Conservation (phyloP, 805 yeast genomes). For the Barnettozyma sucrosica region DNA sequence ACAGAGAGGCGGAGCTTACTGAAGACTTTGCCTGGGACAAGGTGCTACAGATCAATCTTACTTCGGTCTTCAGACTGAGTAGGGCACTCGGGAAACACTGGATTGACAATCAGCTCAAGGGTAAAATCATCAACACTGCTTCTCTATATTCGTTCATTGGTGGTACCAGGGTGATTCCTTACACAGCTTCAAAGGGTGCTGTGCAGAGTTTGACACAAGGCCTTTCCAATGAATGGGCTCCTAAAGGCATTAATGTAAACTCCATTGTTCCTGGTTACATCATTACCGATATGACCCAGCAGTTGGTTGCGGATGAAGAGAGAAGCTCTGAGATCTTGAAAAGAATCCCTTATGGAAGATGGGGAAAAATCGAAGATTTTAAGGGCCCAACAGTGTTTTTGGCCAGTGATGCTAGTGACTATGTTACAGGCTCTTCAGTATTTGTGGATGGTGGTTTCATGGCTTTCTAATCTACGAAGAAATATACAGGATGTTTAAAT, state of each 20-base stretch:
- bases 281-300: conserved; percentile 39
- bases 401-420: background rate
- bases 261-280: conserved; percentile 47
- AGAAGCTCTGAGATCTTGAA: conserved; percentile 26
- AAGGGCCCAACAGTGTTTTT: conserved; percentile 70
- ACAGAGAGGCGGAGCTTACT: conserved; percentile 40
- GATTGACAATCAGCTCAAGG: conserved; percentile 50
- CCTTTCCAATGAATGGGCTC: conserved; percentile 53
- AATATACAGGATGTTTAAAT: background rate
- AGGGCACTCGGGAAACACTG: conserved; percentile 57
- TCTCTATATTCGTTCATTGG: conserved; percentile 44
- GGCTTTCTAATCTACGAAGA: conserved; percentile 3
- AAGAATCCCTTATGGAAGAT: conserved; percentile 33
- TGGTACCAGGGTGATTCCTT: conserved; percentile 43
- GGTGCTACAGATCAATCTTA: conserved; percentile 67
- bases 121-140: conserved; percentile 79
- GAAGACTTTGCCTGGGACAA: conserved; percentile 50
- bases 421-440: conserved; percentile 39
- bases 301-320: conserved; percentile 24
- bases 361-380: conserved; percentile 46
- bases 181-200: conserved; percentile 84
- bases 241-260: conserved; percentile 40
- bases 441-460: conserved; percentile 73
- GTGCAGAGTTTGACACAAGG: conserved; percentile 73
- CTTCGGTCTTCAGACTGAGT: conserved; percentile 74